Conservation (phyloP, 768 basidiomycete species). For the Phylloporus sp. region DNA sequence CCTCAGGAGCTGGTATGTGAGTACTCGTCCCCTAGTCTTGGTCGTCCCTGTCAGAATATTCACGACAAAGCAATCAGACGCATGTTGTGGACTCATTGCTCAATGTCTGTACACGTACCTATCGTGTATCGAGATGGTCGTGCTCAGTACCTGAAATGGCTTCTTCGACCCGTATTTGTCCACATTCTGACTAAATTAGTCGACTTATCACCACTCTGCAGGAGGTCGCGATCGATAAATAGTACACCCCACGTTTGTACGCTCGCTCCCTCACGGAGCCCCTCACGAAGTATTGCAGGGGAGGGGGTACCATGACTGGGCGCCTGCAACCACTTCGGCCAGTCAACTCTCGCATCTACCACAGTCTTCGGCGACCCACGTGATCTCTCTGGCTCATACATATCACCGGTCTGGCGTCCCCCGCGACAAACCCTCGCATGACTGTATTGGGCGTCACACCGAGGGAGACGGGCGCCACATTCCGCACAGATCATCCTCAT, state of each 20-base stretch:
- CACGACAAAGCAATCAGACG: too few relatives aligned
- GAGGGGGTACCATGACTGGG: conserved; percentile 51
- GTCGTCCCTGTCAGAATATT: too few relatives aligned
- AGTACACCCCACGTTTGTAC: conserved; percentile 75
- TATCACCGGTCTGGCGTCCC: conserved; percentile 1
- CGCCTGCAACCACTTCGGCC: conserved; percentile 46
- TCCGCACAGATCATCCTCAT: conserved; percentile 5
- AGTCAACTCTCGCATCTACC: conserved; percentile 25
- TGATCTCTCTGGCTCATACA: conserved; percentile 28
- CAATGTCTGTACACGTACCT: conserved; percentile 44
- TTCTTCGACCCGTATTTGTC: conserved; percentile 72
- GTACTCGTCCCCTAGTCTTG: too few relatives aligned
- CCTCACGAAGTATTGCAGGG: conserved; percentile 62
- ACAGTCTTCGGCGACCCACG: conserved; percentile 23
- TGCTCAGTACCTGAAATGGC: conserved; percentile 32
- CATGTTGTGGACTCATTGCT: too few relatives aligned
- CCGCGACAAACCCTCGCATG: conserved; percentile 14
- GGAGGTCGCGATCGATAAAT: conserved; percentile 74
- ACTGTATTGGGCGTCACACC: conserved; percentile 15
- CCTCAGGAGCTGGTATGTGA: too few relatives aligned
- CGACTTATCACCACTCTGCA: conserved; percentile 67
- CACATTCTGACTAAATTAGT: conserved; percentile 56
- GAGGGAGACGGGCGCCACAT: conserved; percentile 17
- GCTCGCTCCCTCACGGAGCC: conserved; percentile 75
- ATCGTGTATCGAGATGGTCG: background rate